Evolutionary conservation across 2,329 filamentous ascomycete genomes (phyloP).

Genomic region (Epichloe coenophiala): DNA sequence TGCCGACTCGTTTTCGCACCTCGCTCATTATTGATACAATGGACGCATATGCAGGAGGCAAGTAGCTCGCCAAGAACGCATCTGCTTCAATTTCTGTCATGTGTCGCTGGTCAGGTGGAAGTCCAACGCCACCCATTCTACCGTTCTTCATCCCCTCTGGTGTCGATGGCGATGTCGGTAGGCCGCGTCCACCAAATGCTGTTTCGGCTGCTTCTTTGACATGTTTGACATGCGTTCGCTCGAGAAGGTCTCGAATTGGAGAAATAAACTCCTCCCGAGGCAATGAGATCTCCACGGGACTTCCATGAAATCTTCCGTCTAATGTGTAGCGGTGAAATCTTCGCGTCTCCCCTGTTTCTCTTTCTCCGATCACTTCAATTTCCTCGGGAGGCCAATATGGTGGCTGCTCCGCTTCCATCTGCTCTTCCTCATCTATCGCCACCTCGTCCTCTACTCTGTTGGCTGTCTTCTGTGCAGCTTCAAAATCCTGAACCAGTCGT

Average conservation of each 20-base stretch:
- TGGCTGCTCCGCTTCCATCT: conserved; percentile 14
- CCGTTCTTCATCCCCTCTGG: conserved; percentile 41
- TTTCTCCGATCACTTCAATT: conserved; percentile 19
- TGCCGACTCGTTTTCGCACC: conserved; percentile 58
- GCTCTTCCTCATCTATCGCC: conserved; percentile 7
- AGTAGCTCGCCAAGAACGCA: conserved; percentile 52
- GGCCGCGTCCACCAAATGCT: conserved; percentile 60
- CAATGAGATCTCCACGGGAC: conserved; percentile 60
- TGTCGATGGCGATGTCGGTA: conserved; percentile 67
- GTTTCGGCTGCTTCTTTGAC: conserved; percentile 57
- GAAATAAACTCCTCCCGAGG: conserved; percentile 55
- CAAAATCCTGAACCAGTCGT: conserved; percentile 44
- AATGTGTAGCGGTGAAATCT: conserved; percentile 63
- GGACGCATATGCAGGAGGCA: conserved; percentile 60
- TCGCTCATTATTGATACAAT: conserved; percentile 57
- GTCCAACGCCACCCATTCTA: conserved; percentile 49
- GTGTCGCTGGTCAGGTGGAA: conserved; percentile 48
- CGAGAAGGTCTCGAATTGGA: conserved; percentile 57
- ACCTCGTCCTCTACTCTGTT: conserved; percentile 17
- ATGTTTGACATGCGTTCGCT: conserved; percentile 58
- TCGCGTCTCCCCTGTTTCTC: conserved; percentile 17
- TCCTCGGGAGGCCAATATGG: conserved; percentile 19
- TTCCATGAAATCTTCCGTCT: conserved; percentile 60
- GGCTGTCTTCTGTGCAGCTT: conserved; percentile 26
- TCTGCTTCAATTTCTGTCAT: conserved; percentile 69